Base-by-base conservation (phyloP, 345 rosid species). In the Litchi chinensis region DNA sequence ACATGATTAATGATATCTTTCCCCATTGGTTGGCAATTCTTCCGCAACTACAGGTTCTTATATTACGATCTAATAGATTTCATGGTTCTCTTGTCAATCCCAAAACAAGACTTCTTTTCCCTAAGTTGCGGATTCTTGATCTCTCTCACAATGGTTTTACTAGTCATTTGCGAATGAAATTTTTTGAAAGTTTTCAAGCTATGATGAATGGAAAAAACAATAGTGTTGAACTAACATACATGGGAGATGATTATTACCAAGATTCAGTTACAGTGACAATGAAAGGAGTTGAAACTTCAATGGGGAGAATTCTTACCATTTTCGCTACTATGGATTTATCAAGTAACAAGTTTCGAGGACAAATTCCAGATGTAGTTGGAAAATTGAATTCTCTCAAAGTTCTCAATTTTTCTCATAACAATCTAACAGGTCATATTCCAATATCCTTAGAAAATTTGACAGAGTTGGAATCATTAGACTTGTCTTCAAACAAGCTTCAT, bases 361-460 rank as follows among this genome's bases (percentile, higher is more conserved):
- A 3, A 18, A 73, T 81, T 74, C 75, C 80, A 28, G 37, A 62
- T 8, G n/a, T 6, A 26, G 19, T 78, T 54, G 84, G 81, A 7
- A 65, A 70, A 15, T 24, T 76, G 26, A 12, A 19, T 7, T 39
- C 22, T 5, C 79, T 76, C 9, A 48, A 44, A 37, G 18, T 16
- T 7, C 46, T 71, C 19, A 71, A 71, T 26, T 19, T 71, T 54
- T 71, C 75, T n/a, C 26, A 15, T 11, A 43, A 74, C 40, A 2
- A 21, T 19, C 21, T 74, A 18, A 40, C 6, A 39, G 68, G 68
- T 39, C 10, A 19, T 4, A 74, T 74, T 24, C 77, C 77, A 40
- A 3, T 32, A 21, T 39, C 39, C 5, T 11, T 74, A 2, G 56
- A 67, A 28, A 40, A 74, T 28, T 28, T 74, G 56, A 74, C n/a